Evolutionary conservation across 148 eudicot genomes (phyloP).

Genomic region (Fallopia convolvulus): DNA sequence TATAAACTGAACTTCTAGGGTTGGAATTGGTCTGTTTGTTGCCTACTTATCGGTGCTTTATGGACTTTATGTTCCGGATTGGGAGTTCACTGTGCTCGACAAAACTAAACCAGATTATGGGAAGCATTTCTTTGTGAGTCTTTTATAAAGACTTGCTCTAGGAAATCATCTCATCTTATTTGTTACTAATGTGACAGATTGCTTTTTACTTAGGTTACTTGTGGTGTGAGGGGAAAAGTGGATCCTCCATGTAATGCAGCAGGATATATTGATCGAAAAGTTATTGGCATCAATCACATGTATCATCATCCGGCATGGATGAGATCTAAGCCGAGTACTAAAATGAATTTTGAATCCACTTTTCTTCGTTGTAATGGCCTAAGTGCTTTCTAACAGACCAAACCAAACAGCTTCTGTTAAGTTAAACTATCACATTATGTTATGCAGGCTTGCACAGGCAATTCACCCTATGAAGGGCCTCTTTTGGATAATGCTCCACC

Average conservation of each 20-base stretch:
- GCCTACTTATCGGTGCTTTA: slow-evolving; percentile 57
- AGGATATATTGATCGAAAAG: slow-evolving; percentile 67
- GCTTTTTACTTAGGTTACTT: slow-evolving; percentile 38
- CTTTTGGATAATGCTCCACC: slow-evolving; percentile 61
- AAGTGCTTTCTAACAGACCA: too few species aligned
- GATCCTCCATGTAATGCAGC: slow-evolving; percentile 83
- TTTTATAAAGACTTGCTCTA: not conserved
- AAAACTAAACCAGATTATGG: slow-evolving; percentile 53
- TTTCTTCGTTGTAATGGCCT: too few species aligned
- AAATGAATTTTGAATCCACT: not conserved
- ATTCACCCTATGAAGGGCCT: slow-evolving; percentile 71
- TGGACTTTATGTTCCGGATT: slow-evolving; percentile 77
- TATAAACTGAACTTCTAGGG: slow-evolving; percentile 33
- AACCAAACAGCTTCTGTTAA: not conserved
- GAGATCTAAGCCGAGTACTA: slow-evolving; percentile 52
- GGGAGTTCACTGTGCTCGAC: slow-evolving; percentile 65
- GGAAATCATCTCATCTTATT: not conserved
- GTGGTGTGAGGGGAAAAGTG: slow-evolving; percentile 67
- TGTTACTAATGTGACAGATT: not conserved
- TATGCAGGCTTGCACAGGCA: slow-evolving; percentile 69
- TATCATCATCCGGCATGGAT: slow-evolving; percentile 83
- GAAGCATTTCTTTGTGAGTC: slow-evolving; percentile 54
- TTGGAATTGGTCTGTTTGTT: slow-evolving; percentile 50
- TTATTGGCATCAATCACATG: slow-evolving; percentile 77
- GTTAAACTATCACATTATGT: not conserved